Evolutionary conservation across 2,329 filamentous ascomycete genomes (phyloP).

Genomic region (Ophiocordyceps camponoti-floridani): DNA sequence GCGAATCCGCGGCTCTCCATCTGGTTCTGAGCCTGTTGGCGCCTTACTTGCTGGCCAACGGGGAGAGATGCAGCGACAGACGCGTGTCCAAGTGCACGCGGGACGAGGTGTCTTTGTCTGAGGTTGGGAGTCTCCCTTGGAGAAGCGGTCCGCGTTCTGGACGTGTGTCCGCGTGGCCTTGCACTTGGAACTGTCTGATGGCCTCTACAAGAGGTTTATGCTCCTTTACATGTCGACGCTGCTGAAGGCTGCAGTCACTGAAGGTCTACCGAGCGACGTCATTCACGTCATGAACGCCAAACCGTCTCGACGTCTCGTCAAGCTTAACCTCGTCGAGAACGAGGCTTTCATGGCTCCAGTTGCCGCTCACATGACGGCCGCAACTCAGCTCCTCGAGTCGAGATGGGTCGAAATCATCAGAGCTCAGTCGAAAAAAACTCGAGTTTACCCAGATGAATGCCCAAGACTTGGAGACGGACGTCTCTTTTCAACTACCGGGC

Average conservation of each 20-base stretch:
- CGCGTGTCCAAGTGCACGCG: constrained; percentile 29
- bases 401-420: background rate
- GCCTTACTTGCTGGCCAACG: constrained; percentile 19
- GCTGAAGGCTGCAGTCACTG: constrained; percentile 9
- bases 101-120: constrained; percentile 20
- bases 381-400: background rate
- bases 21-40: constrained; percentile 29
- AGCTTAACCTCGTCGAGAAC: constrained; percentile 11
- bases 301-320: constrained; percentile 20
- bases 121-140: background rate
- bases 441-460: background rate
- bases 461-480: background rate
- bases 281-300: constrained; percentile 24
- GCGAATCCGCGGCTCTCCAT: background rate
- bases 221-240: constrained; percentile 21
- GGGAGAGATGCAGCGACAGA: constrained; percentile 7
- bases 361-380: background rate
- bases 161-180: constrained; percentile 3
- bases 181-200: constrained; percentile 7
- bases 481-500: background rate
- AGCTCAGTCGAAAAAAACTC: background rate
- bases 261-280: constrained; percentile 8
- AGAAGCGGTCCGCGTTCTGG: constrained; percentile 3
- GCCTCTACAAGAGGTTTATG: constrained; percentile 33
- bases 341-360: constrained; percentile 4